Percentiles rank a stretch among this genome's conserved stretches.
Conservation (phyloP, 768 basidiomycete species). For the Lentinula detonsa region DNA sequence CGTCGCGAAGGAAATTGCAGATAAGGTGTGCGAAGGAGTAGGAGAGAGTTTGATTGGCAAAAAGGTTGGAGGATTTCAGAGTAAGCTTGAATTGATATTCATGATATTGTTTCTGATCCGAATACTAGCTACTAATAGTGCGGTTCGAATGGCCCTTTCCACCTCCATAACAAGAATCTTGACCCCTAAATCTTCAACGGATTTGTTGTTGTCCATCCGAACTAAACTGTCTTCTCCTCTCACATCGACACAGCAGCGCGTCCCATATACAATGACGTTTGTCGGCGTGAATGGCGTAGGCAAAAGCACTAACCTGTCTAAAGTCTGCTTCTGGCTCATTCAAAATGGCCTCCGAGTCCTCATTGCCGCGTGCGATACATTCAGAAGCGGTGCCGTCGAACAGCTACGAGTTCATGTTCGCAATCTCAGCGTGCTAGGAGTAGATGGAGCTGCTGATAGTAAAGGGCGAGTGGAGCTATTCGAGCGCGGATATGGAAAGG, state of each 20-base stretch:
- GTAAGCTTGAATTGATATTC: constrained; percentile 35
- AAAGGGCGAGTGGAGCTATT: constrained; percentile 86
- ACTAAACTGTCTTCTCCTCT: constrained; percentile 76
- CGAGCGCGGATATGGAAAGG: constrained; percentile 96
- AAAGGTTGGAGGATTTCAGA: constrained; percentile 86
- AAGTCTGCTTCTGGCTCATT: constrained; percentile 98
- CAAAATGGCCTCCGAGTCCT: constrained; percentile 91
- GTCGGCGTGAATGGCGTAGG: constrained; percentile 99
- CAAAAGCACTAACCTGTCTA: constrained; percentile 95
- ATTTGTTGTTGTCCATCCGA: constrained; percentile 88
- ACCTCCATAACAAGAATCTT: constrained; percentile 87
- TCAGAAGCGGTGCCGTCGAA: constrained; percentile 95
- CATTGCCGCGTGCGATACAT: constrained; percentile 98
- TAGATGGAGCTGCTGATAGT: constrained; percentile 61
- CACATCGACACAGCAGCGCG: constrained; percentile 67
- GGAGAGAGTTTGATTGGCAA: constrained; percentile 85
- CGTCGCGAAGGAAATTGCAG: constrained; percentile 92
- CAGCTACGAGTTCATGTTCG: constrained; percentile 95
- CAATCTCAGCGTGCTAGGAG: constrained; percentile 80
- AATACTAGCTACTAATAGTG: constrained; percentile 69
- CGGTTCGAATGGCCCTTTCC: constrained; percentile 79
- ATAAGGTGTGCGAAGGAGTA: constrained; percentile 93
- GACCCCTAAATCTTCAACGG: constrained; percentile 96
- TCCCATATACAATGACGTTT: constrained; percentile 92
- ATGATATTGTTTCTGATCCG: constrained; percentile 7